phyloP scores from a whole-genome alignment of 352 stramenopile genomes.

The Pythium aristosporum region DNA sequence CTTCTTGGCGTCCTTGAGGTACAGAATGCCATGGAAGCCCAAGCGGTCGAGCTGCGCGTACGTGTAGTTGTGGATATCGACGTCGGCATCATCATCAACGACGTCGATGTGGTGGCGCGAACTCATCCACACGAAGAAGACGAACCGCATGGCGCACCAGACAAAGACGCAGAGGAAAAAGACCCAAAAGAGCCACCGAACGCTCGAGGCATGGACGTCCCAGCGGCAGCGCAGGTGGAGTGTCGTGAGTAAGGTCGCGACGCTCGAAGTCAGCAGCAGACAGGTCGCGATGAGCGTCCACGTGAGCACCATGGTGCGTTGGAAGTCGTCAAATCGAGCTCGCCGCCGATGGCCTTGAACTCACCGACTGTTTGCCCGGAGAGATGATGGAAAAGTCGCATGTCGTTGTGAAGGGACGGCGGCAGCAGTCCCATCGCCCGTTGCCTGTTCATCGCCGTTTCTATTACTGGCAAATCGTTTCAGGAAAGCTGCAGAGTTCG shows the following conservation, averaged over 20 bases:
- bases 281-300: slow-evolving; percentile 3
- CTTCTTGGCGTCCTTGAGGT: slow-evolving; percentile 22
- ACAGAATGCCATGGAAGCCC: slow-evolving; percentile 42
- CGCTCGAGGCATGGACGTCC: slow-evolving; percentile 32
- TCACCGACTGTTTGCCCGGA: too few relatives aligned
- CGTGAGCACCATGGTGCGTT: background rate
- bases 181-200: slow-evolving; percentile 62
- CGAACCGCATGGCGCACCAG: slow-evolving; percentile 36
- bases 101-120: background rate
- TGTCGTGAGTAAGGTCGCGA: slow-evolving; percentile 23
- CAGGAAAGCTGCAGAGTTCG: too few relatives aligned
- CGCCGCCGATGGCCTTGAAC: background rate
- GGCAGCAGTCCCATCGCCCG: too few relatives aligned
- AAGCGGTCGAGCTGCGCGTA: slow-evolving; percentile 42
- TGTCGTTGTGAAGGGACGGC: too few relatives aligned
- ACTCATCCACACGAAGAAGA: slow-evolving; percentile 47
- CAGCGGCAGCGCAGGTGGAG: slow-evolving; percentile 23
- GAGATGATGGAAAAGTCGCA: too few relatives aligned
- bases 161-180: slow-evolving; percentile 55
- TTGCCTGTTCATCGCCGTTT: too few relatives aligned
- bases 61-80: slow-evolving; percentile 8
- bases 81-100: slow-evolving; percentile 3
- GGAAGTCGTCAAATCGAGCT: background rate
- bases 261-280: background rate
- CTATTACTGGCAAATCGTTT: too few relatives aligned